Base-by-base conservation (phyloP, 2,329 filamentous ascomycete genomes). In the Arthroderma sp. region DNA sequence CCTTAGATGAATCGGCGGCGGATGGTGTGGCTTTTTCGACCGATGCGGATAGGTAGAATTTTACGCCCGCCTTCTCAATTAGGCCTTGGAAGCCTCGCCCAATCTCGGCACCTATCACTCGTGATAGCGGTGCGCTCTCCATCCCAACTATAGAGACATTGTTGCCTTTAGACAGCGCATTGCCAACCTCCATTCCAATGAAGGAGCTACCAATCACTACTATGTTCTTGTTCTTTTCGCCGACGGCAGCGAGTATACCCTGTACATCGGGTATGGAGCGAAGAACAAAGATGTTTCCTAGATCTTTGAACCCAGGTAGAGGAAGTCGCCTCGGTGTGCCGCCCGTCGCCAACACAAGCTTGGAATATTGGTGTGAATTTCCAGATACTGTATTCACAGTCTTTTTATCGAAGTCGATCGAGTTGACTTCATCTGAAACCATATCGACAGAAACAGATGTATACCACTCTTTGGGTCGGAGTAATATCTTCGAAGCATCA, bases 171-270 rank as follows among this genome's bases (percentile, higher is more conserved):
- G 83, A 80, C 0, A 93, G 68, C 43, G 70, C 81, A 51, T 88
- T 91, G 49, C 84, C 89, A n/a, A 93, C 77, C 64, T 98, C 91
- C 84, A 98, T 93, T 36, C 91, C 91, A 58, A 98, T 98, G 64
- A 98, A 98, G 0, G 86, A 94, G 47, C 83, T 89, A 36, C 91
- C 91, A 44, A 98, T 73, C 9, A 98, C 73, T 39, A 94, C 86
- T 52, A 98, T 79, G 64, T 94, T 95, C 73, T 94, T 95, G 58
- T 84, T 82, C 37, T 85, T 77, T 29, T 75, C 68, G 5, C 86
- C 86, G 39, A 94, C 83, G 5, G 86, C 85, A 1, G 70, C 73
- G 28, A 86, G 72, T 52, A 98, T 95, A 47, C 72, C 73, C 60
- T 88, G 78, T 0, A 81, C 77, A 57, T 96, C 81, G 36, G 80